Conservation (phyloP, 805 yeast genomes). For the Saccharomycopsis fibuligera region DNA sequence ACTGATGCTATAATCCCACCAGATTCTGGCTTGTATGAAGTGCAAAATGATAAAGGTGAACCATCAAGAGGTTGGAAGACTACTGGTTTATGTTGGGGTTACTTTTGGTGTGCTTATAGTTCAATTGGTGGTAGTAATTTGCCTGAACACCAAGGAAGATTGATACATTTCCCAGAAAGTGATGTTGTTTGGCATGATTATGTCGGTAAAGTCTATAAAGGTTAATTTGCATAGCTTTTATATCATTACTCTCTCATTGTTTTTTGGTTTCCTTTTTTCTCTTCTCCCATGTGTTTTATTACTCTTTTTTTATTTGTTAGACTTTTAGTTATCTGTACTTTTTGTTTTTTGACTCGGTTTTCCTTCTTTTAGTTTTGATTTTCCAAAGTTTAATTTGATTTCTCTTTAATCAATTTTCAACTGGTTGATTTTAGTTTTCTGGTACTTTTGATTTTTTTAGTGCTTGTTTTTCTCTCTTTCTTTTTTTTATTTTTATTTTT, state of each 20-base stretch:
- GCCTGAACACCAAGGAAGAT: slow-evolving; percentile 19
- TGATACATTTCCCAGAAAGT: slow-evolving; percentile 5
- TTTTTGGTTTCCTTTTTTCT: not conserved
- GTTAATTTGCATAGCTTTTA: not conserved
- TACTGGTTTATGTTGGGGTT: slow-evolving; percentile 42
- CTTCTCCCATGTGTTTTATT: not conserved
- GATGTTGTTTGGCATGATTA: slow-evolving; percentile 14
- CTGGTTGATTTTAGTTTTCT: no score
- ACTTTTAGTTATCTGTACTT: no score
- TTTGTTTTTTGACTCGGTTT: no score
- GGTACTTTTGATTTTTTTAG: not conserved
- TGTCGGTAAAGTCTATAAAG: slow-evolving; percentile 11
- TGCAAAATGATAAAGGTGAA: slow-evolving; percentile 32
- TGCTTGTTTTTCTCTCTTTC: not conserved
- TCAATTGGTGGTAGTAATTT: slow-evolving; percentile 35
- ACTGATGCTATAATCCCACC: slow-evolving; percentile 49
- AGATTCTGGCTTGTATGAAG: slow-evolving; percentile 28
- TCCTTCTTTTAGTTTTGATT: no score
- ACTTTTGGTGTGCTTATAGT: slow-evolving; percentile 60
- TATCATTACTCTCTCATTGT: not conserved
- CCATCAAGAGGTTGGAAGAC: slow-evolving; percentile 50
- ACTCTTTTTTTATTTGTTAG: not conserved
- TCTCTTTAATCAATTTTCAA: no score
- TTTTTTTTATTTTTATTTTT: no score
- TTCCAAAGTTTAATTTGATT: not conserved